These are phyloP conservation scores for Tuber aestivum DNA, from an alignment of 495 filamentous ascomycete species.

Conservation along the genomic window DNA sequence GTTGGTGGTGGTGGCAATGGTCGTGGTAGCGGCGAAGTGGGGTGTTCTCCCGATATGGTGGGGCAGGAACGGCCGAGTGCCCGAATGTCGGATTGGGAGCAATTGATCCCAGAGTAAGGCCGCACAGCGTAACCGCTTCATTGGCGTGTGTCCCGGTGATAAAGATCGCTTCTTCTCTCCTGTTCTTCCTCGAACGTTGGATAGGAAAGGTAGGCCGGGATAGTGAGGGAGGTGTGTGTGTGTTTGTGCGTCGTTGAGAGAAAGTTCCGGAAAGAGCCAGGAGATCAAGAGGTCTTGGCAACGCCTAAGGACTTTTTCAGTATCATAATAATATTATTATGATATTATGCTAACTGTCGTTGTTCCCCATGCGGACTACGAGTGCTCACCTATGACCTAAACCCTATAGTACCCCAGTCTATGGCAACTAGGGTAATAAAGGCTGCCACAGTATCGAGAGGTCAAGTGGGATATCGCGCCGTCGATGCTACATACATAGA, in stretches of 20 bases:
- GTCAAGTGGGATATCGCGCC: background rate
- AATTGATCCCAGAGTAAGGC: slow-evolving; percentile 28
- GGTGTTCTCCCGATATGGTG: slow-evolving; percentile 11
- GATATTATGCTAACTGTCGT: too few relatives aligned
- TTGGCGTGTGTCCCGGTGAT: slow-evolving; percentile 11
- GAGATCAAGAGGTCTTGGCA: slow-evolving; percentile 24
- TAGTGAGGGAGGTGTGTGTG: background rate
- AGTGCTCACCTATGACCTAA: background rate
- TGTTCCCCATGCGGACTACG: background rate
- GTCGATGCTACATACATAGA: too few relatives aligned
- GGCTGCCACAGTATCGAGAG: background rate
- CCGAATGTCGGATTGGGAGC: slow-evolving; percentile 12
- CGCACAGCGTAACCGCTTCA: slow-evolving; percentile 33
- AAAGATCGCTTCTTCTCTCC: background rate
- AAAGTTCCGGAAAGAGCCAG: slow-evolving; percentile 21
- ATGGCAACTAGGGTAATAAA: background rate
- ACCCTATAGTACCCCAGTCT: background rate
- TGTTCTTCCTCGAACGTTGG: background rate
- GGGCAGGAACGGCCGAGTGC: slow-evolving; percentile 17
- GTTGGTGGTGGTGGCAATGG: background rate
- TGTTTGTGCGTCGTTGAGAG: slow-evolving; percentile 6
- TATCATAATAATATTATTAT: too few relatives aligned
- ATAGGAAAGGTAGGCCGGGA: background rate
- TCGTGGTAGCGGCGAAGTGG: background rate
- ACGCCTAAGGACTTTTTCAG: background rate